These are phyloP conservation scores for Penicillium lividum DNA, from an alignment of 495 filamentous ascomycete species.

Conservation along the genomic window DNA sequence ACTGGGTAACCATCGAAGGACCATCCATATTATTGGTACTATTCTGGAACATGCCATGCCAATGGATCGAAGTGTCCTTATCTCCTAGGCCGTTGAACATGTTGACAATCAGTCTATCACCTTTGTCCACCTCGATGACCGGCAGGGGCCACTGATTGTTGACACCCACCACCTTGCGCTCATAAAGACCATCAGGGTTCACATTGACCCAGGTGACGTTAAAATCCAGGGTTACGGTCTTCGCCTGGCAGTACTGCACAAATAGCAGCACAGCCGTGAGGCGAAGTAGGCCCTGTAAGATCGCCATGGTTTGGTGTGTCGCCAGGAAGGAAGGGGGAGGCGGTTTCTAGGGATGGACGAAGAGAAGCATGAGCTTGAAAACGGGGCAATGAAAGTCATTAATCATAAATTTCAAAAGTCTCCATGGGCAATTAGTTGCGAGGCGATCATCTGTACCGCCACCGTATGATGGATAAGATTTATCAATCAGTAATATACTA, in stretches of 20 bases:
- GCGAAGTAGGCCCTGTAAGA: not conserved
- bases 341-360: too few species aligned
- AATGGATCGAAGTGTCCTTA: conserved; percentile 71
- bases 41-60: conserved; percentile 77
- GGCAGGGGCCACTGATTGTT: conserved; percentile 80
- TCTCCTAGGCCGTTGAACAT: conserved; percentile 72
- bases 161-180: conserved; percentile 73
- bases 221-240: conserved; percentile 73
- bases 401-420: too few species aligned
- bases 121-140: conserved; percentile 64
- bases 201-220: conserved; percentile 77
- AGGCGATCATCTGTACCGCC: too few species aligned
- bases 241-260: conserved; percentile 36
- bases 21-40: conserved; percentile 77
- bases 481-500: too few species aligned
- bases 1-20: conserved; percentile 42
- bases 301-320: not conserved
- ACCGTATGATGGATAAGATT: too few species aligned
- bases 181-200: conserved; percentile 73
- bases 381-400: too few species aligned
- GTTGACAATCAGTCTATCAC: conserved; percentile 71
- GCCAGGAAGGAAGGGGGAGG: not conserved
- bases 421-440: too few species aligned
- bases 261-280: not conserved
- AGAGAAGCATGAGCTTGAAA: too few species aligned